These are phyloP conservation scores for Penicillium thymicola DNA, from an alignment of 2,329 filamentous ascomycete species.

Conservation along the genomic window DNA sequence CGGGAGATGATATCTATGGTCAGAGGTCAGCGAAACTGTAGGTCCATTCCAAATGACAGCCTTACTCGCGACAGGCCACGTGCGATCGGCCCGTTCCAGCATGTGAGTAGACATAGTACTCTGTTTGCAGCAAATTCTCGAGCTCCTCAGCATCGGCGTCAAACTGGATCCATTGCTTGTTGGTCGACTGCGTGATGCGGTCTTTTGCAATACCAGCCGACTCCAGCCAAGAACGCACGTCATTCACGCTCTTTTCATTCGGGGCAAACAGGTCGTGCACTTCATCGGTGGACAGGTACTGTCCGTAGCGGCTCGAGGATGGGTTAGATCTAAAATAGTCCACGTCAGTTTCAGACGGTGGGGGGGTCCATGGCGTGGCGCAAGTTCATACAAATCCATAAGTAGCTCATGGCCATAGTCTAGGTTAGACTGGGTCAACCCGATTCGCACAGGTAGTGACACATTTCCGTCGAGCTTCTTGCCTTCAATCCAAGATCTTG, in stretches of 20 bases:
- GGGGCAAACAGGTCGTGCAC: slow-evolving; percentile 39
- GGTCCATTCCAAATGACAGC: background rate
- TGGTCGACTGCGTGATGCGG: slow-evolving; percentile 29
- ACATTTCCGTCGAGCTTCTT: slow-evolving; percentile 22
- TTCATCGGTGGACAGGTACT: slow-evolving; percentile 32
- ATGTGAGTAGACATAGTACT: slow-evolving; percentile 41
- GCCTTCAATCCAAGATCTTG: slow-evolving; percentile 27
- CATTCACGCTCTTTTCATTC: slow-evolving; percentile 25
- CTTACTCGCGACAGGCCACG: slow-evolving; percentile 43
- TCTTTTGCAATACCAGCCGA: slow-evolving; percentile 22
- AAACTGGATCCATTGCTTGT: slow-evolving; percentile 43
- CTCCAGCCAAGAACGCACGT: slow-evolving; percentile 31
- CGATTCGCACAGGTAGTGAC: slow-evolving; percentile 27
- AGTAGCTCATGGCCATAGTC: slow-evolving; percentile 29
- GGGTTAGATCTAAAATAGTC: slow-evolving; percentile 32
- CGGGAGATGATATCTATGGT: slow-evolving; percentile 29
- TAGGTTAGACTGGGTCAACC: slow-evolving; percentile 28
- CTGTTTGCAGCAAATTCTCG: slow-evolving; percentile 38
- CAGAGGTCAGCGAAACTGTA: background rate
- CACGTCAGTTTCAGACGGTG: background rate
- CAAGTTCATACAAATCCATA: slow-evolving; percentile 30
- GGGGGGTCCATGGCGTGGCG: background rate
- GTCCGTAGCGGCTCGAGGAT: slow-evolving; percentile 35
- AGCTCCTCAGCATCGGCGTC: slow-evolving; percentile 37
- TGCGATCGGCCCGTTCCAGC: slow-evolving; percentile 29